Conservation (phyloP, 208 protist genomes). For the Trypanosoma lewisi region DNA sequence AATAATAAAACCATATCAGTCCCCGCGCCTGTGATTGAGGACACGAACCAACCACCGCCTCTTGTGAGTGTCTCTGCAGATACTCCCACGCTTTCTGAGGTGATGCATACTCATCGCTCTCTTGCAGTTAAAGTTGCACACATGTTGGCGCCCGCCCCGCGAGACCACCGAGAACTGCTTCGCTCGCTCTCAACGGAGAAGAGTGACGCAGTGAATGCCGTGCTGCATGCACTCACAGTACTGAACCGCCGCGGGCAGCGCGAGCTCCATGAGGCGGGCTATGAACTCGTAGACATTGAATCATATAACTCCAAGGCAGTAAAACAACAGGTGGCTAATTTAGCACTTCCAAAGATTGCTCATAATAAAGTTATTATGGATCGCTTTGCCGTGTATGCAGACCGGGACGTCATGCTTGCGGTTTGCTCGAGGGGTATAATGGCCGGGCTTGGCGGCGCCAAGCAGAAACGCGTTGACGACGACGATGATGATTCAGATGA, state of each 20-base stretch:
- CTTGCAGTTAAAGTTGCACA: slow-evolving; percentile 23
- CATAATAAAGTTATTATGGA: slow-evolving; percentile 24
- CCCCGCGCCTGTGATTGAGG: background rate
- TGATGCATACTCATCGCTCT: slow-evolving; percentile 8
- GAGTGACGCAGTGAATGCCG: slow-evolving; percentile 9
- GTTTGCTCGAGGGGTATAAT: slow-evolving; percentile 33
- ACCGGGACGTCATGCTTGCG: slow-evolving; percentile 34
- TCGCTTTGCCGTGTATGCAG: slow-evolving; percentile 28
- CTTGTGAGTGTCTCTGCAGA: background rate
- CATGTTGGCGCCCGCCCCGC: slow-evolving; percentile 25
- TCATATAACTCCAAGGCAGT: slow-evolving; percentile 37
- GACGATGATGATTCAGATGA: slow-evolving; percentile 21
- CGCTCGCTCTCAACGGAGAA: slow-evolving; percentile 3
- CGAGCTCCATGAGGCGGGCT: slow-evolving; percentile 50
- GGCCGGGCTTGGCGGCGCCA: slow-evolving; percentile 30
- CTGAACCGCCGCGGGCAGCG: slow-evolving; percentile 24
- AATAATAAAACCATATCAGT: too few species aligned
- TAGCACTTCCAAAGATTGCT: slow-evolving; percentile 40
- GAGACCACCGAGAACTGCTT: slow-evolving; percentile 8
- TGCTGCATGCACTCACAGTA: slow-evolving; percentile 15
- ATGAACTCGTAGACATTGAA: slow-evolving; percentile 49
- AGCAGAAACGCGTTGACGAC: slow-evolving; percentile 9
- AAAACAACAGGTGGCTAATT: slow-evolving; percentile 49
- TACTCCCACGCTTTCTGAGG: background rate
- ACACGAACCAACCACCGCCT: background rate